Conservation (phyloP, 306 rosid species). For the Sicyos baderoa region DNA sequence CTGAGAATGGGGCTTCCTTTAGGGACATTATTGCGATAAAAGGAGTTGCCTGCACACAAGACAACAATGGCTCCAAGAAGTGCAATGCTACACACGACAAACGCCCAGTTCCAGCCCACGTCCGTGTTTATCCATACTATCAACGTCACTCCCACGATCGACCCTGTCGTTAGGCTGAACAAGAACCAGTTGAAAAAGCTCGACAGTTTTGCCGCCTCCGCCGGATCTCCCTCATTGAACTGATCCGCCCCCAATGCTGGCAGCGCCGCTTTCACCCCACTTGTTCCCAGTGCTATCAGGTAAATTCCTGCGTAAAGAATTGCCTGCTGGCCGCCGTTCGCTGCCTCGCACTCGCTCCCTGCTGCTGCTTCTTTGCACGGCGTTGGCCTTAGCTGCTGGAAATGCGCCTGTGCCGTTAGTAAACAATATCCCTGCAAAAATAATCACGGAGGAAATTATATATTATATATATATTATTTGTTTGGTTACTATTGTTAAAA, state of each 20-base stretch:
- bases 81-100: slow-evolving; percentile 33
- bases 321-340: slow-evolving; percentile 32
- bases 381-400: slow-evolving; percentile 42
- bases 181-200: slow-evolving; percentile 86
- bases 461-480: too few species aligned
- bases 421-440: slow-evolving; percentile 54
- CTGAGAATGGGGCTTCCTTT: slow-evolving; percentile 64
- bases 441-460: too few species aligned
- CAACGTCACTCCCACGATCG: slow-evolving; percentile 55
- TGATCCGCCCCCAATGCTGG: slow-evolving; percentile 83
- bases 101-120: slow-evolving; percentile 65
- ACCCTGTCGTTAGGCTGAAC: slow-evolving; percentile 59
- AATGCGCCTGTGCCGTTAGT: slow-evolving; percentile 52
- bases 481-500: too few species aligned
- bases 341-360: slow-evolving; percentile 32
- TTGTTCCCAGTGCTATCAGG: slow-evolving; percentile 61
- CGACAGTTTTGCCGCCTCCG: slow-evolving; percentile 46
- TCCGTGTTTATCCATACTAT: slow-evolving; percentile 55
- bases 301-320: slow-evolving; percentile 57
- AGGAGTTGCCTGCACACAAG: slow-evolving; percentile 48
- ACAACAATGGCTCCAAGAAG: slow-evolving; percentile 30
- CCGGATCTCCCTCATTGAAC: slow-evolving; percentile 56
- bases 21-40: slow-evolving; percentile 49
- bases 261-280: slow-evolving; percentile 66
- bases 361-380: slow-evolving; percentile 25